Evolutionary conservation across 352 stramenopile genomes (phyloP).

Genomic region (Globisporangium radiosum): DNA sequence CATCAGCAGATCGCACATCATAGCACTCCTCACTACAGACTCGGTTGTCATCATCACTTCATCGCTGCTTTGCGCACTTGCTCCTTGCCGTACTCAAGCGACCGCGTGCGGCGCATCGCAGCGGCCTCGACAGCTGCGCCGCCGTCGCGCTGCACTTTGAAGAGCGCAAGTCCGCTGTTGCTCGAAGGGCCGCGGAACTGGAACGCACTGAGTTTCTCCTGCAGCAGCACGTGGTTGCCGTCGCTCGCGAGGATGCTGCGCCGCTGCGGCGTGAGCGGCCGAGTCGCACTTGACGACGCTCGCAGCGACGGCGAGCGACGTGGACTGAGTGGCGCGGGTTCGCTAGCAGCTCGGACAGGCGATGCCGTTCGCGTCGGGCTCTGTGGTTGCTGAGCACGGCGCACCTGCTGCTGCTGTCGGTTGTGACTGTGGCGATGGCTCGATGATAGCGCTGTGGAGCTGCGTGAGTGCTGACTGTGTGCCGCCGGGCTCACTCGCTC

Average conservation of each 20-base stretch:
- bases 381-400: too few relatives aligned
- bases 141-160: constrained; percentile 10
- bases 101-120: not conserved
- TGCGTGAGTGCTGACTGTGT: not conserved
- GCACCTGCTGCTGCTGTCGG: not conserved
- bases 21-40: too few relatives aligned
- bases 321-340: not conserved
- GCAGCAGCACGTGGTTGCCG: constrained; percentile 12
- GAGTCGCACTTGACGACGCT: not conserved
- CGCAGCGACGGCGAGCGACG: not conserved
- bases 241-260: constrained; percentile 15
- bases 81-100: not conserved
- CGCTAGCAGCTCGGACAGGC: not conserved
- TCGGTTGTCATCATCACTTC: not conserved
- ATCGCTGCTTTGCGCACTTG: not conserved
- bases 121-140: constrained; percentile 2
- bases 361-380: not conserved
- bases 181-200: constrained; percentile 7
- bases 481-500: not conserved
- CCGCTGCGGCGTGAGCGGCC: not conserved
- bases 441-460: not conserved
- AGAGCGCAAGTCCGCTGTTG: constrained; percentile 6
- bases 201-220: constrained; percentile 16
- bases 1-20: too few relatives aligned
- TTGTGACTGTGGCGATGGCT: not conserved